Evolutionary conservation across 805 yeast species (phyloP).

Genomic region (Sugiyamaella lignohabitans): DNA sequence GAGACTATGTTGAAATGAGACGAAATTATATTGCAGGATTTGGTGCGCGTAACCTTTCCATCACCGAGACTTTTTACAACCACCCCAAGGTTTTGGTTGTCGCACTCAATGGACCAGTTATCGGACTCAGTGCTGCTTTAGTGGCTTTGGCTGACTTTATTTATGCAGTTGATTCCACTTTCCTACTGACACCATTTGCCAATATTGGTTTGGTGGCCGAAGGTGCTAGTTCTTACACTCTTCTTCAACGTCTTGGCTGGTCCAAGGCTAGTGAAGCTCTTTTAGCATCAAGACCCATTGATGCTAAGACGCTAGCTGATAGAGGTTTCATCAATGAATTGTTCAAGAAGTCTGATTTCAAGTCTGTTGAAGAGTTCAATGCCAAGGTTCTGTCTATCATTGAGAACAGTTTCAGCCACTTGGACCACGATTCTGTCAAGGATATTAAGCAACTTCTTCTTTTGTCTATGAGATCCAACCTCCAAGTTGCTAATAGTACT

Average conservation of each 20-base stretch:
- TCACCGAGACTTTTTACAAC: slow-evolving; percentile 60
- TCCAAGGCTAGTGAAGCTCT: slow-evolving; percentile 68
- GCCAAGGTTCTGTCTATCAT: slow-evolving; percentile 37
- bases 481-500: slow-evolving; percentile 48
- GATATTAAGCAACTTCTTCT: slow-evolving; percentile 43
- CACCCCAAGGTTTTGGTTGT: slow-evolving; percentile 66
- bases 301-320: slow-evolving; percentile 48
- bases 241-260: slow-evolving; percentile 65
- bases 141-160: slow-evolving; percentile 72
- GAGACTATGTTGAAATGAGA: slow-evolving; percentile 15
- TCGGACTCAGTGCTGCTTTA: slow-evolving; percentile 71
- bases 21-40: slow-evolving; percentile 49
- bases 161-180: slow-evolving; percentile 55
- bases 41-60: slow-evolving; percentile 62
- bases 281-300: slow-evolving; percentile 59
- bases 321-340: slow-evolving; percentile 60
- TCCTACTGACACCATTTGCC: slow-evolving; percentile 67
- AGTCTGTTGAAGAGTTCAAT: slow-evolving; percentile 44
- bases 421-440: slow-evolving; percentile 41
- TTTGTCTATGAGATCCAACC: slow-evolving; percentile 27
- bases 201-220: slow-evolving; percentile 79
- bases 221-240: slow-evolving; percentile 66
- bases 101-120: slow-evolving; percentile 81
- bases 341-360: slow-evolving; percentile 34
- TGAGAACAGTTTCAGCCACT: slow-evolving; percentile 34